Base-by-base conservation (phyloP, 208 protist genomes). In the Crithidia expoeki region DNA sequence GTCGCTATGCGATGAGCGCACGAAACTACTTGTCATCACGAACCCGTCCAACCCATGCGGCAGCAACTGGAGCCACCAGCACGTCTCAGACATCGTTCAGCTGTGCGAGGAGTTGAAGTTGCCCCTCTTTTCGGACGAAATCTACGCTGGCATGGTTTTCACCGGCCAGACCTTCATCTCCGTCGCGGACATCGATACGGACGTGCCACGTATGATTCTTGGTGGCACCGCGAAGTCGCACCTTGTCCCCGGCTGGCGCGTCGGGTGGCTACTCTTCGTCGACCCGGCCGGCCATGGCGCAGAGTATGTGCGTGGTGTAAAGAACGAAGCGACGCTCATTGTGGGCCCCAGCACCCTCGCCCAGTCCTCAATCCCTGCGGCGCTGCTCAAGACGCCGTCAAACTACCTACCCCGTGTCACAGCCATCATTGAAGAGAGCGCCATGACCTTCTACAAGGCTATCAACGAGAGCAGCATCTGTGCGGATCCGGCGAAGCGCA, bases 21-120 rank as follows among this genome's bases (percentile, higher is more conserved):
- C 97, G 10, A 81, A 72, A 55, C 87, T 84, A 14, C 92, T 98
- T 44, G 34, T 98, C 14, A 70, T 98, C 27, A 98, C 88, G 46
- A 98, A 98, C 81, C 97, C 97, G 23, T 97, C 90, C 27, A 98
- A 98, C 82, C 96, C 97, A 30, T 98, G 95, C 69, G 97, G 97
- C 60, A 94, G 83, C 55, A 93, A 95, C 74, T 98, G 82, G 73
- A 78, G 70, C 17, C 69, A 66, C 19, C 52, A 87, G 51, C 96
- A 98, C 74, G 63, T 98, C 16, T 47, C 76, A 47, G 80, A 72
- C 42, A 63, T 97, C 36, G 51, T 97, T 11, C 68, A 68, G 94
- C 93, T 52, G 47, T 52, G 47, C 2, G 88, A 95, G 63, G 72
- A 93, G 63, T 65, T 94, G 68, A 63, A 84, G 51, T 42, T 98